Evolutionary conservation across 2,329 filamentous ascomycete species (phyloP).

Genomic region (Ophiocordyceps camponoti-leonardi): DNA sequence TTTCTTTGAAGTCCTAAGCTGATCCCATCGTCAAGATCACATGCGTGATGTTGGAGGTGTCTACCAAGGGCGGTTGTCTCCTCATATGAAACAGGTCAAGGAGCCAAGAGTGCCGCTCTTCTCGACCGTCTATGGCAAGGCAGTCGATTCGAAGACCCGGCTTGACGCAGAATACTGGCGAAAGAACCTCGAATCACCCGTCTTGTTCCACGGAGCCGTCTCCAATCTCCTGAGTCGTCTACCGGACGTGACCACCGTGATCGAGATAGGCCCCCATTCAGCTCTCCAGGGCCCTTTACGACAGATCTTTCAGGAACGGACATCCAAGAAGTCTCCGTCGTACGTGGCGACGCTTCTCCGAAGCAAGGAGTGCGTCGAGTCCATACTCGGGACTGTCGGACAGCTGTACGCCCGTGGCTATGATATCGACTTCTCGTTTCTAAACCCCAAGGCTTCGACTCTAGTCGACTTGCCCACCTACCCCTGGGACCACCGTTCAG

Average conservation of each 20-base stretch:
- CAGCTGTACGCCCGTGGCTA: constrained; percentile 5
- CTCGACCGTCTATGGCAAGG: constrained; percentile 1
- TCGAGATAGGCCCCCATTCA: constrained; percentile 13
- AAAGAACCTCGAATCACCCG: constrained; percentile 3
- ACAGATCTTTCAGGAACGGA: constrained; percentile 6
- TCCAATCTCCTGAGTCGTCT: neutral
- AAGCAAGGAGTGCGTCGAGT: constrained; percentile 2
- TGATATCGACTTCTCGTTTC: constrained; percentile 3
- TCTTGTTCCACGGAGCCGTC: constrained; percentile 5
- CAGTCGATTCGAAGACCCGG: neutral
- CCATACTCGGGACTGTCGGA: constrained; percentile 4
- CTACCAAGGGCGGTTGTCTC: neutral
- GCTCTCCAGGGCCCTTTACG: constrained; percentile 9
- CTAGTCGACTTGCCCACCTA: constrained; percentile 17
- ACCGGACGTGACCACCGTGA: neutral
- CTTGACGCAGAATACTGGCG: constrained; percentile 4
- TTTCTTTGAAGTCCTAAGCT: too few species aligned
- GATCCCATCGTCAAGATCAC: constrained; percentile 1
- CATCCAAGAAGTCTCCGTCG: constrained; percentile 1
- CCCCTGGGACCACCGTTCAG: constrained; percentile 8
- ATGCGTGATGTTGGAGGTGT: constrained; percentile 2
- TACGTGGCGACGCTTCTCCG: constrained; percentile 6
- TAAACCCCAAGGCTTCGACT: constrained; percentile 5
- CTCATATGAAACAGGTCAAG: neutral
- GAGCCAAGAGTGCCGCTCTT: neutral